Conservation (phyloP, 2,329 filamentous ascomycete species). For the Sphaceloma murrayae region DNA sequence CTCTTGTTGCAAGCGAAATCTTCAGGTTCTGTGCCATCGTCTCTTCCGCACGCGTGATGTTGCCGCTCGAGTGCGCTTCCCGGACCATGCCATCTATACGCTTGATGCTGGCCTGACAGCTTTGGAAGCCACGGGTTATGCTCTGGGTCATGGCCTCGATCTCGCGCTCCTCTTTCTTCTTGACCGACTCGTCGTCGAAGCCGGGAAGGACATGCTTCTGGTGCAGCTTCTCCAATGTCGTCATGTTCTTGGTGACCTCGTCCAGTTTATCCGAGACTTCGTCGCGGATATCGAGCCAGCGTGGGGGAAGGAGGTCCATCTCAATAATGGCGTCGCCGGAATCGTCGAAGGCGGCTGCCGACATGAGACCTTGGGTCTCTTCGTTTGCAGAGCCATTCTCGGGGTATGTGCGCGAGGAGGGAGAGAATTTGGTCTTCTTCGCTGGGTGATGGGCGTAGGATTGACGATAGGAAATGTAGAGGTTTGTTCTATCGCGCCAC, state of each 20-base stretch:
- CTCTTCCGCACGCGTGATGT: conserved; percentile 73
- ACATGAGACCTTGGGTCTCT: conserved; percentile 75
- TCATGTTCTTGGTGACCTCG: conserved; percentile 72
- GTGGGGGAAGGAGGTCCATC: conserved; percentile 91
- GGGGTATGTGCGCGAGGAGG: conserved; percentile 45
- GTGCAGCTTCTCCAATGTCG: conserved; percentile 81
- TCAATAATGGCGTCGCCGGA: conserved; percentile 94
- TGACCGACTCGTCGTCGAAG: conserved; percentile 89
- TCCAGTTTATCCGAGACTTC: conserved; percentile 77
- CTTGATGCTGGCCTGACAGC: conserved; percentile 82
- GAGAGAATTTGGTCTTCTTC: conserved; percentile 59
- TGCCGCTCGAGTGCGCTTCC: conserved; percentile 63
- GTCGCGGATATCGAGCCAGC: conserved; percentile 92
- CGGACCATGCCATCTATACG: conserved; percentile 78
- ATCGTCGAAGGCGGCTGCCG: conserved; percentile 61
- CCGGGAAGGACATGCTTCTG: conserved; percentile 95
- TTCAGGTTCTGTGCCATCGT: conserved; percentile 95
- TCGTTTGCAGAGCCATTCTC: conserved; percentile 41
- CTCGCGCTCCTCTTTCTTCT: conserved; percentile 74
- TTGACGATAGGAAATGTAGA: conserved; percentile 98
- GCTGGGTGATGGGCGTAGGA: conserved; percentile 92
- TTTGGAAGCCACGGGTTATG: conserved; percentile 81
- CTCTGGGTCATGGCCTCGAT: conserved; percentile 86
- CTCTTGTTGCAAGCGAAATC: conserved; percentile 74
- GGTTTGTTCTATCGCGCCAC: conserved; percentile 97